Evolutionary conservation across 2,329 filamentous ascomycete species (phyloP), one percentile per base, ranked within the genome.

Genomic region (Cladosporium phlei): DNA sequence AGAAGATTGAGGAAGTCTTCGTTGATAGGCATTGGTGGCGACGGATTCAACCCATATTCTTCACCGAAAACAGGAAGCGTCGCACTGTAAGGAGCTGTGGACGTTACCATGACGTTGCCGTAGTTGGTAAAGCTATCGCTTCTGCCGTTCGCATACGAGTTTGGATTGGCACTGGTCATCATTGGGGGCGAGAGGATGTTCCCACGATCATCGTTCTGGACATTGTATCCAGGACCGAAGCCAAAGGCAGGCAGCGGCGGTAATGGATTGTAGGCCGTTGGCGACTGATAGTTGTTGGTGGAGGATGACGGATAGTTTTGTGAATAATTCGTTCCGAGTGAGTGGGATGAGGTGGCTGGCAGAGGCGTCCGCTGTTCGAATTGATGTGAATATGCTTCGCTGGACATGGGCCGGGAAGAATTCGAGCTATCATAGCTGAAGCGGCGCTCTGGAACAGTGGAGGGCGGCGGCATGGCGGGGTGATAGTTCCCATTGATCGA

Each of bases 1-100:
- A 62, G 48, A 37, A 53, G 55, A 19, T 53, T 55, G 24, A 64
- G 52, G 24, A 60, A 57, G 12, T 50, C 54, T 10, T 62, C 58
- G 37, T 60, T 61, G 10, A 60, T 21, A 29, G 52, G 34, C 39
- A 53, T 24, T 7, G 91, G 91, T 0, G 91, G 89, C 2, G 89
- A 95, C 48, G 91, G 86, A 56, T 86, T 90, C 50, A 88, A 83
- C 14, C 80, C 84, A 57, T 30, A 42, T 14, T 95, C 88, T 20
- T 79, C 83, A 12, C 88, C 88, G 66, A 96, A 96, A 20, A 96
- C 84, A 1, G 91, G 88, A 57, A 94, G 86, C 4, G 86, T 82
- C n/a, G n/a, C n/a, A n/a, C n/a, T n/a, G 47, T 80, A 83, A 55
- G 71, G 58, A 56, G 35, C 61, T 73, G 50, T 71, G 69, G 21